A percentile compares a stretch with the other conserved stretches of the same genome.
Evolutionary conservation across 805 yeast genomes (phyloP).

Genomic region (Torulaspora maleeae): DNA sequence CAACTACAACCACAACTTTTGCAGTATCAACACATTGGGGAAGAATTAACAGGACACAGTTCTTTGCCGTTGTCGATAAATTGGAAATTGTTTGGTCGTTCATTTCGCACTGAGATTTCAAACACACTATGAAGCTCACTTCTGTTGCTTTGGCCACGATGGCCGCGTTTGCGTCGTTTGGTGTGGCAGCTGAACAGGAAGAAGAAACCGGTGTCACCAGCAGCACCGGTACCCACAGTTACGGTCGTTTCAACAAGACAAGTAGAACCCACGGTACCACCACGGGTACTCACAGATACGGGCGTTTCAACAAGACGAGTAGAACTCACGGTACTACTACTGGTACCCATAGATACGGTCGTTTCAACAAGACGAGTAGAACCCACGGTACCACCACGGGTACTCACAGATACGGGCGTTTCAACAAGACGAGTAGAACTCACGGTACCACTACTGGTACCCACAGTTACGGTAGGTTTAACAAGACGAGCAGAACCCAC

Average conservation of each 20-base stretch:
- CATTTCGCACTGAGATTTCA: not conserved
- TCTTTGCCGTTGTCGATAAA: not conserved
- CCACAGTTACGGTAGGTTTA: constrained; percentile 52
- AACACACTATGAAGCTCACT: constrained; percentile 40
- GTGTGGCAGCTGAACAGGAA: constrained; percentile 27
- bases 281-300: constrained; percentile 53
- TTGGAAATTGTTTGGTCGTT: constrained; percentile 2
- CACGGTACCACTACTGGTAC: constrained; percentile 51
- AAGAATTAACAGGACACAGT: too few relatives aligned
- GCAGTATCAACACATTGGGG: not conserved
- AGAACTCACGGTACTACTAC: constrained; percentile 36
- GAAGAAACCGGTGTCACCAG: constrained; percentile 32
- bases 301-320: constrained; percentile 44
- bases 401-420: constrained; percentile 55
- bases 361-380: constrained; percentile 41
- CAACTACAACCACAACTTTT: constrained; percentile 20
- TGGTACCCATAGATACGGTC: constrained; percentile 55
- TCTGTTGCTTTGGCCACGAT: constrained; percentile 40
- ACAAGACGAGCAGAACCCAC: constrained; percentile 34
- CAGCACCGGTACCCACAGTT: constrained; percentile 43
- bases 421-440: constrained; percentile 40
- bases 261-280: constrained; percentile 29
- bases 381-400: constrained; percentile 38
- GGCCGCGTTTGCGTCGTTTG: constrained; percentile 37
- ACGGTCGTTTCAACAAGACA: constrained; percentile 48